phyloP scores from a whole-genome alignment of 257 asterid species.

The Nicotiana paniculata region DNA sequence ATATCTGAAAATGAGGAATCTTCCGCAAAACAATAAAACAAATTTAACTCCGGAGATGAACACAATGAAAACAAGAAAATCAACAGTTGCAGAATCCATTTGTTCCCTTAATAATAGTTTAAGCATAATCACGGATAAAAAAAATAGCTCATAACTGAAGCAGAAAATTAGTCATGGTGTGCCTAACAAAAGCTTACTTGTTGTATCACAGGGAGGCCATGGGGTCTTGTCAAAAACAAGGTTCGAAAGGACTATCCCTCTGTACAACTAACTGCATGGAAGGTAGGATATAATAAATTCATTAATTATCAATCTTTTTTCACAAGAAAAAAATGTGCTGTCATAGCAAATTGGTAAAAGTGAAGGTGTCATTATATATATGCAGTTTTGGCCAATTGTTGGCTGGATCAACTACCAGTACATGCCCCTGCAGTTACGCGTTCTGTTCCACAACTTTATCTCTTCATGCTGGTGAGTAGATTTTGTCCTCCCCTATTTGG shows the following conservation, averaged over 20 bases:
- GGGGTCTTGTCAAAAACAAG: constrained; percentile 23
- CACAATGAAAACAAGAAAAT: background rate
- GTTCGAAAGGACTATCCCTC: constrained; percentile 28
- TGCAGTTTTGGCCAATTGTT: constrained; percentile 33
- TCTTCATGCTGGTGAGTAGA: constrained; percentile 30
- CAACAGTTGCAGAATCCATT: too few species aligned
- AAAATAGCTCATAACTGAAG: background rate
- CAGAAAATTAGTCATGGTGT: background rate
- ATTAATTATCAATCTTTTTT: background rate
- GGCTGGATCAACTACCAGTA: constrained; percentile 40
- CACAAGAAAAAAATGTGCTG: background rate
- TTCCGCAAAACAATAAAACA: too few species aligned
- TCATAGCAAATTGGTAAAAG: background rate
- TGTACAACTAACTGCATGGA: constrained; percentile 31
- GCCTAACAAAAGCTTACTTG: background rate
- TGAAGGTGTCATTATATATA: background rate
- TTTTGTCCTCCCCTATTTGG: background rate
- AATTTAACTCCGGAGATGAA: background rate
- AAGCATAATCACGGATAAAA: background rate
- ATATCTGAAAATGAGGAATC: too few species aligned
- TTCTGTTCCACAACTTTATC: constrained; percentile 26
- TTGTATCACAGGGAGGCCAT: constrained; percentile 23
- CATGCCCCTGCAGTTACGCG: constrained; percentile 34
- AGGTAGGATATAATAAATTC: constrained; percentile 10
- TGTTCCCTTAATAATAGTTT: too few species aligned